Evolutionary conservation across 345 rosid species (phyloP).

Genomic region (Arabidopsis arenosa): DNA sequence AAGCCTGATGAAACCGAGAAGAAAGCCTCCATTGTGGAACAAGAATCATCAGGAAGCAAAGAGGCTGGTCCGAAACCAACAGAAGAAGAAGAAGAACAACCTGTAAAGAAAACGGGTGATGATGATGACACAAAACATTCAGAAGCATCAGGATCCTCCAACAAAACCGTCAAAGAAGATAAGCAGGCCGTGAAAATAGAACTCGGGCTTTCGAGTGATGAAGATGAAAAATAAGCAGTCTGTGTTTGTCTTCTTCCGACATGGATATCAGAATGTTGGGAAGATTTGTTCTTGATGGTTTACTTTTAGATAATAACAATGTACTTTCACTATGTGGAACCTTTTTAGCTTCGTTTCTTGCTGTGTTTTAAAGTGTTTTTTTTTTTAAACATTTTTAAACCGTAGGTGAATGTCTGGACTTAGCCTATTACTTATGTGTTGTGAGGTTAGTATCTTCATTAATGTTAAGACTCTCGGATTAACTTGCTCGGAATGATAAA

Average conservation of each 20-base stretch:
- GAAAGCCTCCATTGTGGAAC: slow-evolving; percentile 28
- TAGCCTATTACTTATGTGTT: background rate
- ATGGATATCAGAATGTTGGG: slow-evolving; percentile 26
- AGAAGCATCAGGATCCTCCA: slow-evolving; percentile 35
- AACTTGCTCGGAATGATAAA: background rate
- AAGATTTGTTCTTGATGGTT: slow-evolving; percentile 22
- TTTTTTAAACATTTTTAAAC: background rate
- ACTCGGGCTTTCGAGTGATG: slow-evolving; percentile 46
- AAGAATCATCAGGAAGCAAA: slow-evolving; percentile 41
- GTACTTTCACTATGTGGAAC: slow-evolving; percentile 18
- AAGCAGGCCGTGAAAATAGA: slow-evolving; percentile 38
- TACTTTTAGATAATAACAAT: slow-evolving; percentile 4
- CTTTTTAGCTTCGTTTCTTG: slow-evolving; percentile 9
- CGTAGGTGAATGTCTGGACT: slow-evolving; percentile 15
- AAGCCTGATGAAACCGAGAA: slow-evolving; percentile 34
- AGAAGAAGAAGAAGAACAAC: slow-evolving; percentile 25
- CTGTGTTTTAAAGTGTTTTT: slow-evolving; percentile 2
- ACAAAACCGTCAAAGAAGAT: slow-evolving; percentile 29
- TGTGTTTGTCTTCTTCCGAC: background rate
- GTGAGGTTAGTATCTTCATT: background rate
- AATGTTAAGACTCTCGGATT: background rate
- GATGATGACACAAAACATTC: slow-evolving; percentile 11
- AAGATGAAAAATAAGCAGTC: slow-evolving; percentile 42
- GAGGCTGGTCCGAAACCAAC: slow-evolving; percentile 31
- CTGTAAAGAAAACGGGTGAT: slow-evolving; percentile 15